Evolutionary conservation across 768 basidiomycete genomes (phyloP).

Genomic region (Tulasnella sp.): DNA sequence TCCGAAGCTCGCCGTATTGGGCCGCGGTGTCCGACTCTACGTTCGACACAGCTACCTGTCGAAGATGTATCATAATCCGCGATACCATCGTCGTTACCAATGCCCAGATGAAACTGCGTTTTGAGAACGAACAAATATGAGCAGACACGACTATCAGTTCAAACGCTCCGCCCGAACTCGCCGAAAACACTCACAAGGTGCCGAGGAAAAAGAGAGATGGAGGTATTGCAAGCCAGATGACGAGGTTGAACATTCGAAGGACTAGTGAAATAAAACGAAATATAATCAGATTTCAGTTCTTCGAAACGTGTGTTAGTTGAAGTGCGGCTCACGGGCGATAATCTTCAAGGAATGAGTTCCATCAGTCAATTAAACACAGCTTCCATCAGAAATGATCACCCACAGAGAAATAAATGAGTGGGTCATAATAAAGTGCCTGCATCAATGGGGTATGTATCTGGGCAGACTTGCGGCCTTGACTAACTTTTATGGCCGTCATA

Average conservation of each 20-base stretch:
- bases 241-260: background rate
- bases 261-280: background rate
- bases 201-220: background rate
- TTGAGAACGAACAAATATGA: background rate
- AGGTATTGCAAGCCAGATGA: background rate
- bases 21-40: no score
- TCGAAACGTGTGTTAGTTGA: background rate
- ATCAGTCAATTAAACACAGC: background rate
- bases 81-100: background rate
- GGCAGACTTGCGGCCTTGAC: background rate
- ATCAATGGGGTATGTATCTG: background rate
- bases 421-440: background rate
- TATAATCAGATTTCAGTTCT: background rate
- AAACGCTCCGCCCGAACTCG: background rate
- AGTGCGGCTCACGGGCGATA: background rate
- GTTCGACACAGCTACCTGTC: no score
- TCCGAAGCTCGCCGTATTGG: no score
- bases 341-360: background rate
- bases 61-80: background rate
- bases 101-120: conserved; percentile 4
- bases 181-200: background rate
- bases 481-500: background rate
- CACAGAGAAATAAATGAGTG: background rate
- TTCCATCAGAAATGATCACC: background rate
- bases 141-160: background rate